phyloP scores from a whole-genome alignment of 2,329 filamentous ascomycete species.

The Hypoxylon sp. region DNA sequence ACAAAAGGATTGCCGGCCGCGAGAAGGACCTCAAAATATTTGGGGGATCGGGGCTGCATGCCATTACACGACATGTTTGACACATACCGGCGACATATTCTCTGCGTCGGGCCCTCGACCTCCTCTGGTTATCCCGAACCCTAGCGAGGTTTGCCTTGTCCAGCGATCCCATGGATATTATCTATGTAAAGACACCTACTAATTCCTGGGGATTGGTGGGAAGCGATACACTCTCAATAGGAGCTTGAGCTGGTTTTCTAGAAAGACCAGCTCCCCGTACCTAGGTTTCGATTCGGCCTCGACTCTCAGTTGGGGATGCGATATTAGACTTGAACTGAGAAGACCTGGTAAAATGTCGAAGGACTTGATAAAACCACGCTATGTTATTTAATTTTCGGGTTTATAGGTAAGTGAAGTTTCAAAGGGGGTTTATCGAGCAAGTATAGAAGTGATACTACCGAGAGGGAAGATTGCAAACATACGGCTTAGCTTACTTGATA shows the following conservation, averaged over 20 bases:
- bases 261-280: neutral
- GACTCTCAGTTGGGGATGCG: neutral
- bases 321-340: neutral
- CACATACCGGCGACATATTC: slow-evolving; percentile 70
- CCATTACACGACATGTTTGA: neutral
- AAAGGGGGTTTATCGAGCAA: too few relatives aligned
- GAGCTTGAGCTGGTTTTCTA: neutral
- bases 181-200: neutral
- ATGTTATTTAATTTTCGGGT: too few relatives aligned
- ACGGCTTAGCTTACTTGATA: too few relatives aligned
- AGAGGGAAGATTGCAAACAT: too few relatives aligned
- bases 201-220: neutral
- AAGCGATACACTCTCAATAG: neutral
- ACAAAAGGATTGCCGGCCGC: neutral
- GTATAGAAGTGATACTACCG: too few relatives aligned
- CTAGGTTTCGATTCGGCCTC: neutral
- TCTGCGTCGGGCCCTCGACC: slow-evolving; percentile 80
- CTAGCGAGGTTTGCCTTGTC: slow-evolving; percentile 42
- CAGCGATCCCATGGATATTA: slow-evolving; percentile 17
- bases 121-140: slow-evolving; percentile 82
- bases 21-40: neutral
- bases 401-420: too few relatives aligned
- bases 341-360: neutral
- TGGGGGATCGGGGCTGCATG: neutral
- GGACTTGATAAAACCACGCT: neutral